Evolutionary conservation across 2,329 filamentous ascomycete species (phyloP), one percentile per base, ranked within the genome.

Genomic region (Scedosporium apiospermum): DNA sequence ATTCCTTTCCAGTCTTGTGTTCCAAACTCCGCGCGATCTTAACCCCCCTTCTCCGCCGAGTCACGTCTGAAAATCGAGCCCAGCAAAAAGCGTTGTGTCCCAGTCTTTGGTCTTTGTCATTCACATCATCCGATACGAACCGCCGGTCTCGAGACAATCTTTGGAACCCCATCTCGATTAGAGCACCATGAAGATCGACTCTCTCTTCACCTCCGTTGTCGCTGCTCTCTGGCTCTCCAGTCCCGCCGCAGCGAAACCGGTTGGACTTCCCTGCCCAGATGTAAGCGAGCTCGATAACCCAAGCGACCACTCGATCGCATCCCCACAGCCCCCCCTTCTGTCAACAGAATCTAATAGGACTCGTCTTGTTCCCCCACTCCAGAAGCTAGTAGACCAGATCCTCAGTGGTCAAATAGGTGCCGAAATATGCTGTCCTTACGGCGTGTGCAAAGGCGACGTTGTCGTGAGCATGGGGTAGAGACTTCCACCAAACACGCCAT

Each of bases 351-450:
- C 1, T 16, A n/a, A 10, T 10, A 30, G n/a, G 18, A 16, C 51
- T 51, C 27, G 64, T 62, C 55, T 34, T 14, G 21, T n/a, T 21
- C 34, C 5, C 38, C 18, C 12, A 6, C 10, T 55, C 30, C 57
- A 66, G 65, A 51, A 63, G 14, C 18, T 64, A 14, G 58, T 74
- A 61, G 77, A 78, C 65, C 68, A 71, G 14, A 83, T 83, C 46
- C 75, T 83, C 57, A 77, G 71, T 30, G 80, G 80, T 61, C 69
- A 76, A 30, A 72, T 80, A 64, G 73, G 75, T 21, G 75, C 79
- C n/a, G 77, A 80, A 30, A 77, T 72, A 12, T 83, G 81, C 70
- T 84, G 81, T 69, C 78, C 78, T n/a, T 82, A 83, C 65, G 81
- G 81, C 59, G 72, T 72, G 41, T 83, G 81, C 71, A 78, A 79